phyloP scores from a whole-genome alignment of 257 asterid genomes.

The Solanum bulbocastanum region DNA sequence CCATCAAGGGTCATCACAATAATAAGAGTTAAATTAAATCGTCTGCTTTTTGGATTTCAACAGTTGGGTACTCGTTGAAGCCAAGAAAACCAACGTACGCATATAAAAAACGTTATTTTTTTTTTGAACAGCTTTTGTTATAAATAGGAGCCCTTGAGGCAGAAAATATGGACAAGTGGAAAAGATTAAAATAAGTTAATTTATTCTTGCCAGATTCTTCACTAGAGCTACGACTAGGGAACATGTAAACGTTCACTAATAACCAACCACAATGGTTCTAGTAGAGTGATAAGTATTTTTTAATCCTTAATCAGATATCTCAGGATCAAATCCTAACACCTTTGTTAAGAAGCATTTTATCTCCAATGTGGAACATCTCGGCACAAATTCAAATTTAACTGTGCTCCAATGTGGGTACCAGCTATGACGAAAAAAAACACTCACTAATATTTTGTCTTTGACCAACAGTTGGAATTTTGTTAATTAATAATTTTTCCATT shows the following conservation, averaged over 20 bases:
- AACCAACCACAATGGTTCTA: neutral
- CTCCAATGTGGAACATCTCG: accelerated
- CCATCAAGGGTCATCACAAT: neutral
- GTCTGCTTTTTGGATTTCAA: neutral
- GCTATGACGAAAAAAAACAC: too few species aligned
- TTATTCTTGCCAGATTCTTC: neutral
- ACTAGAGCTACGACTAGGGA: neutral
- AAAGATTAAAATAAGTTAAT: neutral
- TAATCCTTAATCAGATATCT: too few species aligned
- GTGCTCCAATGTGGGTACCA: too few species aligned
- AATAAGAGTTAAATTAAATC: neutral
- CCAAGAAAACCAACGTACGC: neutral
- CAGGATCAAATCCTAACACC: accelerated
- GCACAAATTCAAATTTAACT: accelerated
- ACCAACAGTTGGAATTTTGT: neutral
- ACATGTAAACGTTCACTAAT: neutral
- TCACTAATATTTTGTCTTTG: neutral
- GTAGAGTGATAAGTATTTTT: neutral
- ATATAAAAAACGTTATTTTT: neutral
- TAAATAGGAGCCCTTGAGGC: neutral
- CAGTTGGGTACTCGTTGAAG: neutral
- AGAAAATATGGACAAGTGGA: neutral
- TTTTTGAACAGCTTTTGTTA: neutral
- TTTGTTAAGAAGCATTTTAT: too few species aligned
- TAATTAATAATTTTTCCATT: neutral